Base-by-base conservation (phyloP, 2,329 filamentous ascomycete species). In the Arthrocladium fulminans region DNA sequence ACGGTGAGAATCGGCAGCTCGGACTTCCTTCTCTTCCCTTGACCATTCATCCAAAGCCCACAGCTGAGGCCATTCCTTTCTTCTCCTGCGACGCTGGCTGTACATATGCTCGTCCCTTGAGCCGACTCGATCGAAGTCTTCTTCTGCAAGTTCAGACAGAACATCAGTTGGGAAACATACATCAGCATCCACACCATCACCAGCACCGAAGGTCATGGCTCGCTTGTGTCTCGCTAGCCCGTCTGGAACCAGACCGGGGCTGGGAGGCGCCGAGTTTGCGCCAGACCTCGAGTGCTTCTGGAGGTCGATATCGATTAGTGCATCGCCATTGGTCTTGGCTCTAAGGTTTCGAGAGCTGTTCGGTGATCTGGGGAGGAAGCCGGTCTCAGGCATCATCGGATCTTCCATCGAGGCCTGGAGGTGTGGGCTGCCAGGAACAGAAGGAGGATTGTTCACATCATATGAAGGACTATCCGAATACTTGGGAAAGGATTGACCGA, bases 101-200 rank as follows among this genome's bases (percentile, higher is more conserved):
- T 60, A 58, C 37, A 65, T 65, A 32, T 65, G 66, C 13, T 38
- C 42, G 38, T 66, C 68, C 17, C 69, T 68, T 3, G 76, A 74
- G 3, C 70, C 66, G 37, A 71, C 72, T 30, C 70, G 69, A 6
- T 74, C 66, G 49, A 71, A 71, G 42, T 92, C 87, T 40, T 94
- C 88, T 25, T 90, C 85, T 23, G 76, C 88, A 41, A 92, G 72
- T 59, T 94, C 88, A 0, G 87, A 92, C 66, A 88, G 75, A 3
- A 74, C 81, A 47, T 85, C 83, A 4, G 81, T 80, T 0, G 89
- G 90, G 60, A 95, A 96, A 69, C 92, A 96, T 0, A 97, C 89
- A 67, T 97, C 92, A 55, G 86, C 86, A 59, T 92, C 81, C 0
- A 97, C 89, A 67, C 97, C 92, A 55, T 86, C 86, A 59, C 92